Conservation (phyloP, 2,329 filamentous ascomycete genomes). For the Aspergillus glaucus region DNA sequence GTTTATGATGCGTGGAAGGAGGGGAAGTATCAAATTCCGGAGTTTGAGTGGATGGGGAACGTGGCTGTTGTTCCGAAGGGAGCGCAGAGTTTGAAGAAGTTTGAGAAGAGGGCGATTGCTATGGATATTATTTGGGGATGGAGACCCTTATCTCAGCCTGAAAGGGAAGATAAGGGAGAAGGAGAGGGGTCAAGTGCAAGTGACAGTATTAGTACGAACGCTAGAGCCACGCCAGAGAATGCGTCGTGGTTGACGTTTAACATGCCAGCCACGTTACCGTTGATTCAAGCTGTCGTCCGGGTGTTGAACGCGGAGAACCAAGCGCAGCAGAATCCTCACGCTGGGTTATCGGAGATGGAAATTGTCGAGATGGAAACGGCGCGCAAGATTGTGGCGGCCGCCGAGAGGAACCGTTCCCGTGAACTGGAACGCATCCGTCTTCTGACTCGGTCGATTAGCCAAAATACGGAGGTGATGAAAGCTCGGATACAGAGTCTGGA, state of each 20-base stretch:
- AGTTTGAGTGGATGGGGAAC: conserved; percentile 14
- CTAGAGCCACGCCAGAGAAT: conserved; percentile 18
- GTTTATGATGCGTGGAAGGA: conserved; percentile 13
- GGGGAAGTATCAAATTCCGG: conserved; percentile 1
- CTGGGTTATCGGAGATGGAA: conserved; percentile 11
- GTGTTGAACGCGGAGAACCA: conserved; percentile 12
- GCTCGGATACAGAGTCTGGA: conserved; percentile 8
- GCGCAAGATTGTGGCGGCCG: conserved; percentile 10
- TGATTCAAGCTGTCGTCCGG: conserved; percentile 20
- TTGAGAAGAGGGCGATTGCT: conserved; percentile 13
- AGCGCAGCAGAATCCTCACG: conserved; percentile 4
- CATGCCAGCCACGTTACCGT: conserved; percentile 8
- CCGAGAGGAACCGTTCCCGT: conserved; percentile 14
- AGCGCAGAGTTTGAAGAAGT: conserved; percentile 12
- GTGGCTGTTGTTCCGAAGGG: conserved; percentile 11
- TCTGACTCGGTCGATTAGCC: conserved; percentile 9
- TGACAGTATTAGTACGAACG: not conserved
- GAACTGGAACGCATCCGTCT: conserved; percentile 14
- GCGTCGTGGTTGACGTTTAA: conserved; percentile 18
- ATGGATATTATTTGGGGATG: conserved; percentile 16
- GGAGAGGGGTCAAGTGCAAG: too few species aligned
- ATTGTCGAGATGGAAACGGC: conserved; percentile 16
- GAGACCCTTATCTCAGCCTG: not conserved
- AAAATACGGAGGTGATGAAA: conserved; percentile 11
- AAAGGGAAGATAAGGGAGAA: not conserved